Evolutionary conservation across 495 filamentous ascomycete genomes (phyloP), one percentile per base, ranked within the genome.

Genomic region (Aspergillus egyptiacus): DNA sequence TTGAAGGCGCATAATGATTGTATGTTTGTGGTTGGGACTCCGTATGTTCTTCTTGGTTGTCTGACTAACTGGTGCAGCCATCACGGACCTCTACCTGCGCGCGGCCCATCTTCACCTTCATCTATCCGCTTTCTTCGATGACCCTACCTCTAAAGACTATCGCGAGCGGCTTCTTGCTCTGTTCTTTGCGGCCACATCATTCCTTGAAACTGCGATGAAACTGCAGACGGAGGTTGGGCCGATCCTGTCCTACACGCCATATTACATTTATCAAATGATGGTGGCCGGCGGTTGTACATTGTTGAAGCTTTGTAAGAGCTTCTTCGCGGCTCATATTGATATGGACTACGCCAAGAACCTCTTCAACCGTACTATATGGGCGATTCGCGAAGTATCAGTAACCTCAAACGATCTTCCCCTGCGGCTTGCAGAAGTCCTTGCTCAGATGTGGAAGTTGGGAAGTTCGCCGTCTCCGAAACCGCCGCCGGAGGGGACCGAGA

Each of bases 261-360:
- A 91, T 60, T 95, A 95, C 62, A 77, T 95, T 45, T 83, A 90
- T 56, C 90, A 95, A 66, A 95, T 95, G 85, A 82, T 94, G 58
- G 83, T 94, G 30, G 90, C 89, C 30, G 87, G 82, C 1, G 87
- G 87, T 13, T 94, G 91, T 59, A 83, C 87, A 4, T 66, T 96
- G 30, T 71, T 94, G 42, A 95, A 95, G 63, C 74, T 96, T 23
- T 76, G 90, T 61, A 86, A 88, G 59, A 90, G 86, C 46, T 93
- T 78, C 84, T 95, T 72, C 70, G 83, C 54, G 58, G 73, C 62
- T 68, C 82, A 64, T 37, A 81, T 94, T 47, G 83, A 91, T 51
- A 79, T 83, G 61, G 78, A 85, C 8, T 76, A 85, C n/a, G 87
- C 87, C 37, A 81, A 83, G 27, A 67, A 72, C 15, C 75, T 91